Base-by-base conservation (phyloP, 495 filamentous ascomycete species). In the Hypoxylon trugodes region DNA sequence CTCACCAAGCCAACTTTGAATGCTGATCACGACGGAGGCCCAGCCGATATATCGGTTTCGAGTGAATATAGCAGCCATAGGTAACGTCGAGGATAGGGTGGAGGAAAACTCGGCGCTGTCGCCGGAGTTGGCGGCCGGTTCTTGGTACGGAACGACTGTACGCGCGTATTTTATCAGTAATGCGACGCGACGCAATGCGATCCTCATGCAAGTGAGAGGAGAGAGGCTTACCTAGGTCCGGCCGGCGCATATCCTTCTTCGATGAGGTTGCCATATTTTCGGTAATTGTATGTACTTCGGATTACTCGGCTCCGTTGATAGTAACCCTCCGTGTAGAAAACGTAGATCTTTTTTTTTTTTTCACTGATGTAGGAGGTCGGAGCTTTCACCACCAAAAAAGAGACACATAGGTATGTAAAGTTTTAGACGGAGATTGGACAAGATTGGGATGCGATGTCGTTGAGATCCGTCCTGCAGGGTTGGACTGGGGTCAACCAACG, bases 31-130 rank as follows among this genome's bases (percentile, higher is more conserved):
- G 41, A 97, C 88, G 4, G 93, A 81, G 6, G 89, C 87, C 93
- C 92, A 96, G 73, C 92, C 92, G 65, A 96, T 84, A 81, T 85
- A 96, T 83, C 90, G 88, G 76, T 95, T 96, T 42, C 91, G 82
- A 60, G 90, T 94, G 74, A 96, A 96, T 82, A 97, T 93, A 51
- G 93, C 93, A 52, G 91, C 91, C 93, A 97, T 97, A 30, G 93
- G 93, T 69, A 96, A 75, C 6, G 92, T 96, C 70, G 86, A 94
- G 9, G 88, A 84, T 73, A 95, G 82, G 18, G 90, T 90, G 66
- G 89, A 88, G 76, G 69, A 74, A 54, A 82, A 69, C 38, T 86
- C 83, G 68, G 67, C 61, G 61, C 25, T 63, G 12, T 83, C 82
- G 65, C 70, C 68, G 19, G 47, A 0, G 48, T 82, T 84, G 6